These are phyloP conservation scores for Paecilomyces formosus DNA, from an alignment of 2,329 filamentous ascomycete species.

Conservation along the genomic window DNA sequence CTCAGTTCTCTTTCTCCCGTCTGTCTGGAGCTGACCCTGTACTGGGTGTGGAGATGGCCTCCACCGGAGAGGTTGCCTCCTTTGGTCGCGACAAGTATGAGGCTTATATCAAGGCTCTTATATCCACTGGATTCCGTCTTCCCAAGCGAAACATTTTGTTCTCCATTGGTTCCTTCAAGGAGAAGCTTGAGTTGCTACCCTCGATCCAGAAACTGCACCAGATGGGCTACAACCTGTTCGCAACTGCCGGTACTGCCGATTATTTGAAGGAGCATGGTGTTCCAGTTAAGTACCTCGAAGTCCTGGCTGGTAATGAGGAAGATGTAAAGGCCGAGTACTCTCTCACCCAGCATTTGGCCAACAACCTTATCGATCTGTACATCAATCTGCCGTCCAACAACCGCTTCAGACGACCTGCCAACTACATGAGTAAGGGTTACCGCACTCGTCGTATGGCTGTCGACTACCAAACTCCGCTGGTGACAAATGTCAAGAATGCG, in stretches of 20 bases:
- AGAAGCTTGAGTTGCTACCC: slow-evolving; percentile 95
- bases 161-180: slow-evolving; percentile 94
- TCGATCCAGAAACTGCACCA: slow-evolving; percentile 83
- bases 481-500: slow-evolving; percentile 98
- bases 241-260: slow-evolving; percentile 92
- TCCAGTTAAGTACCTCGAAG: slow-evolving; percentile 86
- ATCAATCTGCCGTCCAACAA: slow-evolving; percentile 99
- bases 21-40: slow-evolving; percentile 94
- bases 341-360: slow-evolving; percentile 89
- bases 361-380: slow-evolving; percentile 97
- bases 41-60: slow-evolving; percentile 97
- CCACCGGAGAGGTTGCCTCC: slow-evolving; percentile 94
- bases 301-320: slow-evolving; percentile 68
- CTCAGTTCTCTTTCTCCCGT: slow-evolving; percentile 97
- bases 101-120: slow-evolving; percentile 90
- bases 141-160: slow-evolving; percentile 92
- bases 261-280: slow-evolving; percentile 91
- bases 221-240: slow-evolving; percentile 91
- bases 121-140: slow-evolving; percentile 93
- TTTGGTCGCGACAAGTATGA: slow-evolving; percentile 96
- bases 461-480: slow-evolving; percentile 91
- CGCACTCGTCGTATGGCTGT: slow-evolving; percentile 96
- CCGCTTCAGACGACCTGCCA: slow-evolving; percentile 90
- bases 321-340: slow-evolving; percentile 95
- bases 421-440: slow-evolving; percentile 98